Evolutionary conservation across 164 flowering plant species (phyloP).

Genomic region (Euptelea pleiosperma): DNA sequence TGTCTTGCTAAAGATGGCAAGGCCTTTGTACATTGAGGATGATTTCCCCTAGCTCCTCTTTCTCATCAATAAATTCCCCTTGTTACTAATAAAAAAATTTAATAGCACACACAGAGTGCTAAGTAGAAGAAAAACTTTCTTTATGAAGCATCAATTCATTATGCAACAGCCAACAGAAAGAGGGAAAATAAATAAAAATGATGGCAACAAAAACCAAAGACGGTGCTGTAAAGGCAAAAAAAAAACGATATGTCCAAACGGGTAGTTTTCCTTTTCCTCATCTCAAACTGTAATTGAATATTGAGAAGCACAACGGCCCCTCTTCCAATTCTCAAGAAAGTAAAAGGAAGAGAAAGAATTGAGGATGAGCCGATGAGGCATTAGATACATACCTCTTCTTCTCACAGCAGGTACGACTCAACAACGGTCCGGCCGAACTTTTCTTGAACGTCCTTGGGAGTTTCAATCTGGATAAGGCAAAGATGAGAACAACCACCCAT

Average conservation of each 20-base stretch:
- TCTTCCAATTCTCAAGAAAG: neutral
- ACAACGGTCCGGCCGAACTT: conserved; percentile 93
- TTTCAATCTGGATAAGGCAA: conserved; percentile 58
- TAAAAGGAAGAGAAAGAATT: neutral
- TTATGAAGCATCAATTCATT: no score
- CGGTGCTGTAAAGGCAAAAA: neutral
- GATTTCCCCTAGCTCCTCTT: no score
- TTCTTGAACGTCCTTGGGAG: conserved; percentile 89
- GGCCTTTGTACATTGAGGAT: no score
- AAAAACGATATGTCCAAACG: no score
- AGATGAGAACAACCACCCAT: neutral
- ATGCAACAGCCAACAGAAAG: no score
- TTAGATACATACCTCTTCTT: conserved; percentile 14
- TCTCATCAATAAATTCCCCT: no score
- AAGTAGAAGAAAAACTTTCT: no score
- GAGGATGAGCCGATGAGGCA: neutral
- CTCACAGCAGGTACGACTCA: conserved; percentile 67
- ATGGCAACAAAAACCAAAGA: neutral
- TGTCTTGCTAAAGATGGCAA: no score
- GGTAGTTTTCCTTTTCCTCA: neutral
- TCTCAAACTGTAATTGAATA: neutral
- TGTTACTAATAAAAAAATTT: no score
- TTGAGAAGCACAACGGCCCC: neutral
- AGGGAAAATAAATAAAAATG: neutral
- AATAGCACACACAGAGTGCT: no score